Percentiles rank a stretch among this genome's conserved stretches.
Conservation (phyloP, 495 filamentous ascomycete genomes). For the Sabuloglossum arenarium region DNA sequence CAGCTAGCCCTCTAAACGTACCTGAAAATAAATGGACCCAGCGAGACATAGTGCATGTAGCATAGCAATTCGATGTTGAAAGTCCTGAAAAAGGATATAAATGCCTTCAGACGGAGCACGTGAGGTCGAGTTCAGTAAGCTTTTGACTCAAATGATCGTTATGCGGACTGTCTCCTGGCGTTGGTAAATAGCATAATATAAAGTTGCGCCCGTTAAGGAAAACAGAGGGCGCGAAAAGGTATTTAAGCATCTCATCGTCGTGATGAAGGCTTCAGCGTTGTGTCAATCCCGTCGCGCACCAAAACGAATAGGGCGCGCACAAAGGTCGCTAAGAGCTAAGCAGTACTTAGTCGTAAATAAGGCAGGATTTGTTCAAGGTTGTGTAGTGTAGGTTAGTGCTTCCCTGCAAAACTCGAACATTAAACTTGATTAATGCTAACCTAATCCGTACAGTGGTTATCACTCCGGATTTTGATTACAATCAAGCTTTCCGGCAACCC, state of each 20-base stretch:
- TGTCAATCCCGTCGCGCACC: neutral
- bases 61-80: neutral
- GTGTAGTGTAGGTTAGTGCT: neutral
- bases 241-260: neutral
- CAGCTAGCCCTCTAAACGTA: neutral
- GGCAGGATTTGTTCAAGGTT: neutral
- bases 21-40: neutral
- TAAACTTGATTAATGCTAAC: neutral
- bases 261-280: neutral
- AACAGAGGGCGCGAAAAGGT: neutral
- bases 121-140: neutral
- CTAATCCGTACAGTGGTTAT: conserved; percentile 12
- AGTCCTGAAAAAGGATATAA: neutral
- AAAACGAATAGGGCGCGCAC: too few species aligned
- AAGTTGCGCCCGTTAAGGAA: neutral
- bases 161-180: neutral
- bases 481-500: conserved; percentile 11
- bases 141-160: neutral
- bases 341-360: neutral
- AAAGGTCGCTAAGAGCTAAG: too few species aligned
- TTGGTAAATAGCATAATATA: neutral
- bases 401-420: neutral
- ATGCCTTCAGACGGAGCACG: neutral
- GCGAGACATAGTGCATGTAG: neutral
- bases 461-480: conserved; percentile 14